A percentile compares a stretch with the other conserved stretches of the same genome.
Evolutionary conservation across 352 stramenopile genomes (phyloP).

Genomic region (Phytophthora meadii): DNA sequence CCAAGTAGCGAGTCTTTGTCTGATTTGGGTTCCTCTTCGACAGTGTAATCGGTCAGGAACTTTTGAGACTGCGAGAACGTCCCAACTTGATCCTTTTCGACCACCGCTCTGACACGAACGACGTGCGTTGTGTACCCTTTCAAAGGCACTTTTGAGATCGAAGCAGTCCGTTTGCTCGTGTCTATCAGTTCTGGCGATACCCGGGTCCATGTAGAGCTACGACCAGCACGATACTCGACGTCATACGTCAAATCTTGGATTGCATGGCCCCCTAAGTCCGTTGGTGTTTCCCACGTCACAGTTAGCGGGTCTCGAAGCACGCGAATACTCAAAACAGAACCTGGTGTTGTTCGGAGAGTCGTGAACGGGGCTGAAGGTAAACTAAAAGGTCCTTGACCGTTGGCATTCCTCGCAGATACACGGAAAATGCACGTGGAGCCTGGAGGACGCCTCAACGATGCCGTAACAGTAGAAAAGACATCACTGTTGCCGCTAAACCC

Average conservation of each 20-base stretch:
- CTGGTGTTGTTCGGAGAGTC: slow-evolving; percentile 37
- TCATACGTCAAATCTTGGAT: slow-evolving; percentile 41
- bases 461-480: slow-evolving; percentile 31
- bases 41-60: slow-evolving; percentile 50
- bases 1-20: not conserved
- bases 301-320: slow-evolving; percentile 35
- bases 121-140: slow-evolving; percentile 51
- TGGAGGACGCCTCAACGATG: slow-evolving; percentile 37
- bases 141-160: slow-evolving; percentile 20
- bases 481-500: slow-evolving; percentile 29
- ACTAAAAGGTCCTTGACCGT: slow-evolving; percentile 65
- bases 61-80: slow-evolving; percentile 29
- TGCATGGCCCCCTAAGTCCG: slow-evolving; percentile 28
- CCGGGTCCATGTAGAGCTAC: slow-evolving; percentile 58
- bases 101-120: slow-evolving; percentile 48
- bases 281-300: slow-evolving; percentile 49
- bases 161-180: slow-evolving; percentile 13
- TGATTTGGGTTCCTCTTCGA: not conserved
- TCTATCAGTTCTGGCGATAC: slow-evolving; percentile 9
- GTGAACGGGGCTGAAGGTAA: slow-evolving; percentile 39
- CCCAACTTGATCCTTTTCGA: slow-evolving; percentile 29
- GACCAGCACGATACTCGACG: slow-evolving; percentile 44
- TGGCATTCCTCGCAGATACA: slow-evolving; percentile 56
- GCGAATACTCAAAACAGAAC: slow-evolving; percentile 21
- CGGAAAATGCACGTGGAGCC: slow-evolving; percentile 65